Evolutionary conservation across 2,329 filamentous ascomycete genomes (phyloP), one percentile per base, ranked within the genome.

Genomic region (Cladobotryum protrusum): DNA sequence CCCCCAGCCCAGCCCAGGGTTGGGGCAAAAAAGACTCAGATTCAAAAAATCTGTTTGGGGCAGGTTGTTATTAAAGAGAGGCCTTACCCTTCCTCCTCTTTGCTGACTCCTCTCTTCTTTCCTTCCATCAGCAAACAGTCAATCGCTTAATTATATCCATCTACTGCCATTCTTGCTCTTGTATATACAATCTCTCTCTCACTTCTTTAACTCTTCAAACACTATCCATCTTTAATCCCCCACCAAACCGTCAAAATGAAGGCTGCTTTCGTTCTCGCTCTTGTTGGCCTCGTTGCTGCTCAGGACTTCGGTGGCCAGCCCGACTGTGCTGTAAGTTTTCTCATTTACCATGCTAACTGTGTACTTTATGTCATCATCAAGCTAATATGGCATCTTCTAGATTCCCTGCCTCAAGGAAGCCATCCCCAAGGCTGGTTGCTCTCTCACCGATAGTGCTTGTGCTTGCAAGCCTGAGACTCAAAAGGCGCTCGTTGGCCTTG

Each of bases 251-350:
- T 54, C 63, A 72, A 57, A 17, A 74, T 74, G 72, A 74, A 73
- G 70, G 56, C 61, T 56, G 46, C 63, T 37, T 53, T 67, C 50
- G 52, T 68, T 32, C 53, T 68, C 45, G 65, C 63, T 50, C 56
- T 59, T 36, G 63, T 61, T 44, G 62, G 68, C 60, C 53, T 72
- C 35, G 69, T 63, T 39, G 63, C 64, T 45, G 71, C 69, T 32
- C 69, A 73, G 59, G 55, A 67, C 56, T 61, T 72, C 45, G 37
- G 53, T 20, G 65, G 61, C 35, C 55, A 67, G 49, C 67, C 71
- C 43, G 15, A 57, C 5, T 74, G 72, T 56, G 69, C 71, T 57
- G 72, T 75, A 68, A 54, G 71, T 65, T 8, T n/a, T 12, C 17
- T 39, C 12, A 19, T 15, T 9, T 9, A 18, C 14, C 12, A 43